Evolutionary conservation across 164 flowering plant species (phyloP), one percentile per base, ranked within the genome.

Genomic region (Stephania cephalantha): DNA sequence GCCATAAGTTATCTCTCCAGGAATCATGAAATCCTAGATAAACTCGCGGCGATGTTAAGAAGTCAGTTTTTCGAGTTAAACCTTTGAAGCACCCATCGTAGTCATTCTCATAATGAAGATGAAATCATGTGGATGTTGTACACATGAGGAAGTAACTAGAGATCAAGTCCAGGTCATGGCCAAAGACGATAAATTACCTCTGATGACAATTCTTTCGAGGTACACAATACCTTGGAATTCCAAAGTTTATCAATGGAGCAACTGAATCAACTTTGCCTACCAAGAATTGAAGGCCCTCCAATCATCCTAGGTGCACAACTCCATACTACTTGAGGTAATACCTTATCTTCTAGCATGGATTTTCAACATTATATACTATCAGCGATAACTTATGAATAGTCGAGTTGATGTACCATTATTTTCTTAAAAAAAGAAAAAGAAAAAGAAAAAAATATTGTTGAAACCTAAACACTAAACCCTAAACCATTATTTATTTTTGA

Each of bases 1-100:
- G 95, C 92, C 20, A 84, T 85, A 75, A 73, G 75, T 44, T 90
- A 85, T 83, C 81, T 94, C 55, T 77, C 82, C 0, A 80, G 84
- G 82, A 89, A 94, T 80, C 75, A 74, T 22, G 88, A 9, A 42
- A 77, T 86, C 73, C 71, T 85, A 31, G 84, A 85, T 46, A 82
- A 77, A 42, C 64, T 90, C n/a, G 73, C 86, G 10, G 67, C 46
- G 9, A 61, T 68, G 18, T 79, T 92, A 65, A 86, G 97, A 84
- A 77, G 35, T 7, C 81, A 80, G 64, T 75, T 90, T 68, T 89
- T 94, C 74, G 76, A 71, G 29, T 20, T 20, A 42, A 71, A 4
- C 17, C 63, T 67, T 46, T 50, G 31, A 53, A 48, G 46, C n/a
- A 35, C n/a, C 71, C 46, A 17, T 7, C 20, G 46, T 18, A 69